Base-by-base conservation (phyloP, 1,139 yeast species). In the Suhomyces panamericanus region DNA sequence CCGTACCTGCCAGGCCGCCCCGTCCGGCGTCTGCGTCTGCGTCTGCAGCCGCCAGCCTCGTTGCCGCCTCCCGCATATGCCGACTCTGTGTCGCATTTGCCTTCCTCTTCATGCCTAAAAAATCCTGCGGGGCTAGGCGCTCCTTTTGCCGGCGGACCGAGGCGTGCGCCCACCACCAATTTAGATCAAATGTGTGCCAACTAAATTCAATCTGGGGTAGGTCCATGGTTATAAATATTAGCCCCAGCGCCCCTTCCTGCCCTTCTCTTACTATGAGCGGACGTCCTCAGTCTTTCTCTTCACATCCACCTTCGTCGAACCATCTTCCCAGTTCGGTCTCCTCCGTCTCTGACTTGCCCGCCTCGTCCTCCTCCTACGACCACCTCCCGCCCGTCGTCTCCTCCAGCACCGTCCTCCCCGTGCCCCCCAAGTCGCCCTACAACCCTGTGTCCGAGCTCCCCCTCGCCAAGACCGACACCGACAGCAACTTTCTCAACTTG, bases 401-500 rank as follows among this genome's bases (percentile, higher is more conserved):
- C 4, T 16, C 32, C n/a, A 13, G 32, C 36, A 38, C 41, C 8
- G n/a, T 6, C 10, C 41, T 11, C 34, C 12, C 24, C 7, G 24
- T 20, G 24, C 6, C 24, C 24, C 6, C 24, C 24, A 20, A 20
- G 24, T 20, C 24, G 5, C 24, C 24, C 24, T 20, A 4, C 24
- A 20, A 20, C 24, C 24, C 24, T 8, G 24, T 20, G 9, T 6
- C 29, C 13, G 15, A 31, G 24, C 16, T 16, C 20, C 14, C 10
- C 7, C 24, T 6, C 16, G 8, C 17, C 17, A 34, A 37, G 35
- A 27, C 28, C 3, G 42, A 14, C 32, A 6, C 39, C 33, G 38
- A 37, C 26, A 28, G 29, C 36, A 41, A 41, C 33, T 47, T 52
- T 30, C 50, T 54, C 28, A 54, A 55, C 43, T 44, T 55, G 41